Base-by-base conservation (phyloP, 2,329 filamentous ascomycete species). In the Aspergillus melleus region DNA sequence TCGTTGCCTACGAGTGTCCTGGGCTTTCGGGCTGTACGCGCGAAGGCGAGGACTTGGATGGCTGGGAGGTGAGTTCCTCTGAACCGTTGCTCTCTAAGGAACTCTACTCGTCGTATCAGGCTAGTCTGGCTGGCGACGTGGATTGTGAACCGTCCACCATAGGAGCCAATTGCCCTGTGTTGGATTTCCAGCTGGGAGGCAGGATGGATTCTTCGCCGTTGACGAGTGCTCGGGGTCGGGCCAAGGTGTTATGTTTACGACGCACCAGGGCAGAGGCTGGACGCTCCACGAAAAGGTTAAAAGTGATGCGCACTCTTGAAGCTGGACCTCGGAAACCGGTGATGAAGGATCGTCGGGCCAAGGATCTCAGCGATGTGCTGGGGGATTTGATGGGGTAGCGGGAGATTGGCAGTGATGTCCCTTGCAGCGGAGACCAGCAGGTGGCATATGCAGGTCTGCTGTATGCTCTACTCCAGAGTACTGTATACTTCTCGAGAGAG, bases 1-100 rank as follows among this genome's bases (percentile, higher is more conserved):
- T 80, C 20, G 61, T 79, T 16, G 60, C 74, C 3, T 69, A 69
- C 12, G 67, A 69, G 36, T 79, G 76, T 55, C 65, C 64, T 2
- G 55, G 60, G 6, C 61, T 79, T 67, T 2, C 55, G 59, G 55
- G 59, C 62, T 67, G 59, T 29, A 63, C 55, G 50, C 26, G 26
- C 26, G 26, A 29, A 29, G 50, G 66, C 29, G 55, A 52, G 20
- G 59, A 61, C 22, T 52, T 60, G 11, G 60, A 69, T 54, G 74
- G 74, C 9, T 77, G 75, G 75, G 64, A 32, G 32, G 24, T 24
- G 56, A n/a, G 10, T 53, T 20, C 8, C 32, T 19, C 24, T 14
- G 55, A 55, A 24, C 53, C 58, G 39, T 51, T 60, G 11, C 51
- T 47, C 10, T 57, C 57, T 20, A 47, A 22, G 6, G 44, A 47